These are phyloP conservation scores for Phytophthora citricola DNA, from an alignment of 352 stramenopile species.

Conservation along the genomic window DNA sequence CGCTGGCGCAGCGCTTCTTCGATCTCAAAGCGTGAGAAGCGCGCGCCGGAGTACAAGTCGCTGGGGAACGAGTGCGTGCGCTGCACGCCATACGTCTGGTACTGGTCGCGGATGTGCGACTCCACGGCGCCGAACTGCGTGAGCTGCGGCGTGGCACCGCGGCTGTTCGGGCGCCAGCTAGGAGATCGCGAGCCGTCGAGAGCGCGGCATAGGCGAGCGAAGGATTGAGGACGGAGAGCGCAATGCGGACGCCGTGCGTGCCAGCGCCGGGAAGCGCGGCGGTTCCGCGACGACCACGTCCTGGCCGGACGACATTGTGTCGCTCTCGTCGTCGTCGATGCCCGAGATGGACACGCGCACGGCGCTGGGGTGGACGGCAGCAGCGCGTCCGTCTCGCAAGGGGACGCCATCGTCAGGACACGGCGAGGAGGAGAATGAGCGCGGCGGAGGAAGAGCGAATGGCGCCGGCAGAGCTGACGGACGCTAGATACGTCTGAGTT, in stretches of 20 bases:
- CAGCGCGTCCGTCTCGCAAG: conserved; percentile 52
- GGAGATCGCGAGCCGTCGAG: conserved; percentile 20
- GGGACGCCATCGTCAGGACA: conserved; percentile 32
- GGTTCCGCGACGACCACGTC: conserved; percentile 24
- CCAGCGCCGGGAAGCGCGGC: conserved; percentile 21
- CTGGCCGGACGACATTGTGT: conserved; percentile 24
- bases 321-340: conserved; percentile 26
- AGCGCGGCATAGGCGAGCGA: conserved; percentile 39
- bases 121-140: conserved; percentile 22
- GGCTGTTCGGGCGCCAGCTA: conserved; percentile 16
- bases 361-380: conserved; percentile 23
- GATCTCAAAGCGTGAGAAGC: conserved; percentile 82
- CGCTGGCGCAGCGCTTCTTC: conserved; percentile 72
- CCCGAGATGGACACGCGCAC: conserved; percentile 26
- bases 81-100: conserved; percentile 52
- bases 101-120: conserved; percentile 21
- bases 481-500: conserved; percentile 18
- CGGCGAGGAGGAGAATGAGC: neutral
- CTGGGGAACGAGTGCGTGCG: conserved; percentile 85
- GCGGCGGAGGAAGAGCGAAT: neutral
- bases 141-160: conserved; percentile 11
- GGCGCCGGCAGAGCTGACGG: conserved; percentile 1
- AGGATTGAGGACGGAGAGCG: conserved; percentile 47
- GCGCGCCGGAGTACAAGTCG: conserved; percentile 74
- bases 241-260: conserved; percentile 36